These are phyloP conservation scores for Apocynum venetum DNA, from an alignment of 257 asterid genomes.

Conservation along the genomic window DNA sequence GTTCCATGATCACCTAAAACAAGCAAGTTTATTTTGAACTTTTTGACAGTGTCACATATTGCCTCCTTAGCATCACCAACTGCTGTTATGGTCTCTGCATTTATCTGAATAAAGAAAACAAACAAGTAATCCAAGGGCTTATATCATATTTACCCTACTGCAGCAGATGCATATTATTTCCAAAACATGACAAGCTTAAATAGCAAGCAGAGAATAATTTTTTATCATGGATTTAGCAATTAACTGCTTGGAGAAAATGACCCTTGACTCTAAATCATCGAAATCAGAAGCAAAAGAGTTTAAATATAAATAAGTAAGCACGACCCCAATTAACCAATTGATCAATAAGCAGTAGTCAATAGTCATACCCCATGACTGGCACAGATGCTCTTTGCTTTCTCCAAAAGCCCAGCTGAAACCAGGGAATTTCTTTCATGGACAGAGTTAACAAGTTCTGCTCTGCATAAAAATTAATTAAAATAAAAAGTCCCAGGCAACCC, in stretches of 20 bases:
- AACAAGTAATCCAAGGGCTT: background rate
- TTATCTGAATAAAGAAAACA: conserved; percentile 10
- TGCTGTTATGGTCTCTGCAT: conserved; percentile 17
- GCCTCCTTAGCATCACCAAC: conserved; percentile 21
- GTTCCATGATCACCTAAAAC: conserved; percentile 20
- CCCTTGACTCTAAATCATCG: background rate
- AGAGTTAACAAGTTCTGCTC: conserved; percentile 18
- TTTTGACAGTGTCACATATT: conserved; percentile 19
- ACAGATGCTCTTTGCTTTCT: conserved; percentile 26
- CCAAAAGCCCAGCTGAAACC: conserved; percentile 19
- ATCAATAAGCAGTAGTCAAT: background rate
- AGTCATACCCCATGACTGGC: conserved; percentile 18
- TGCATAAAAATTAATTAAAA: background rate
- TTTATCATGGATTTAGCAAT: background rate
- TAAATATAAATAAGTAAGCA: background rate
- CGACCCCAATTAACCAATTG: background rate
- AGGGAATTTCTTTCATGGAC: conserved; percentile 19
- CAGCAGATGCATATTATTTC: background rate
- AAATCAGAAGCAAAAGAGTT: background rate
- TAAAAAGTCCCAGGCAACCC: background rate
- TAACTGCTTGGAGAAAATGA: background rate
- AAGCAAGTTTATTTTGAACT: conserved; percentile 15
- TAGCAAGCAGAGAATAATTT: background rate
- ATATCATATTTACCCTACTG: background rate
- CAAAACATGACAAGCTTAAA: background rate